Evolutionary conservation across 805 yeast species (phyloP).

Genomic region (Kockiozyma suomiensis): DNA sequence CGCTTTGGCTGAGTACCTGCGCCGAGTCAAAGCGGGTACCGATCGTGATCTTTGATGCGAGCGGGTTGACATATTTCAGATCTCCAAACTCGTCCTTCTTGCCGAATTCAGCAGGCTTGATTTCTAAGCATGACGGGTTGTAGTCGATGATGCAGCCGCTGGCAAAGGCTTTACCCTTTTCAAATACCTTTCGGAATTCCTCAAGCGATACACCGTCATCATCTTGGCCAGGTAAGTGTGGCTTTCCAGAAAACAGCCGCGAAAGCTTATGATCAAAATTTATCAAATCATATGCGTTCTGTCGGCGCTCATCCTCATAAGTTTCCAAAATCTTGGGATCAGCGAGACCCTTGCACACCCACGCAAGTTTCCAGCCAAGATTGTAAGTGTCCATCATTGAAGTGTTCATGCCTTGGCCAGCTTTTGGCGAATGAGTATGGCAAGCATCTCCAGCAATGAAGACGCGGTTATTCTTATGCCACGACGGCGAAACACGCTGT

Average conservation of each 20-base stretch:
- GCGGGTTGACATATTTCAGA: slow-evolving; percentile 1
- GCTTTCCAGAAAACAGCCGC: slow-evolving; percentile 42
- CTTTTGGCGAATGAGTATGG: slow-evolving; percentile 40
- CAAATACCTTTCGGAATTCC: slow-evolving; percentile 41
- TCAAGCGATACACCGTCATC: slow-evolving; percentile 36
- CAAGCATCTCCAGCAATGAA: slow-evolving; percentile 43
- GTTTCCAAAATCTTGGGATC: slow-evolving; percentile 39
- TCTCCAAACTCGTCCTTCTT: slow-evolving; percentile 15
- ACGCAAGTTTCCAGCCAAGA: slow-evolving; percentile 44
- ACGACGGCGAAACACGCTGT: slow-evolving; percentile 42
- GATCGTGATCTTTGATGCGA: slow-evolving; percentile 38
- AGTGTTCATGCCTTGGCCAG: slow-evolving; percentile 46
- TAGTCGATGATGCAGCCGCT: slow-evolving; percentile 43
- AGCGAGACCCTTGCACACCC: slow-evolving; percentile 42
- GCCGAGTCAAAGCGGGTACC: slow-evolving; percentile 41
- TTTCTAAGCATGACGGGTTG: slow-evolving; percentile 31
- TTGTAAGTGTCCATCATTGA: slow-evolving; percentile 42
- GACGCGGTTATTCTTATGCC: slow-evolving; percentile 38
- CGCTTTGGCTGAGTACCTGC: slow-evolving; percentile 38
- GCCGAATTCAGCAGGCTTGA: slow-evolving; percentile 17
- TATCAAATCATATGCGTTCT: slow-evolving; percentile 44
- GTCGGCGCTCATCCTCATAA: slow-evolving; percentile 42
- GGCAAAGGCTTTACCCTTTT: slow-evolving; percentile 41
- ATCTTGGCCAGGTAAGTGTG: slow-evolving; percentile 31
- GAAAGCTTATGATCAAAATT: slow-evolving; percentile 42